These are phyloP conservation scores for Thalassiosira livingstoniorum DNA, from an alignment of 352 stramenopile species.

Conservation along the genomic window DNA sequence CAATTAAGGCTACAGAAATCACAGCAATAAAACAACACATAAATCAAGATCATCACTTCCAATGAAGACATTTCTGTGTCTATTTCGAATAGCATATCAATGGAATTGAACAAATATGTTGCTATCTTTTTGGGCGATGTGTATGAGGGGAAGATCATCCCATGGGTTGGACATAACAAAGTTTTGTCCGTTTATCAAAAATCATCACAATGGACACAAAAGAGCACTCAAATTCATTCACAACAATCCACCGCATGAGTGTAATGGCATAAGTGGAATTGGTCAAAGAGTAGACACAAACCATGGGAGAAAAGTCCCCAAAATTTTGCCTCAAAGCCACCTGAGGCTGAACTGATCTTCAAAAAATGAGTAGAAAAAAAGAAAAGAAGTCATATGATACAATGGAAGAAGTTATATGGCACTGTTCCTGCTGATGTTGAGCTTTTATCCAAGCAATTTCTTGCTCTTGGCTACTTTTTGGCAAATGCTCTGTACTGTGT, in stretches of 20 bases:
- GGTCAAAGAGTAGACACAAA: conserved; percentile 2
- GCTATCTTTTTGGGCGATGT: background rate
- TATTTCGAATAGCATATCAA: conserved; percentile 12
- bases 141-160: background rate
- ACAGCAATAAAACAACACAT: conserved; percentile 2
- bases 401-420: conserved; percentile 9
- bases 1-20: conserved; percentile 20
- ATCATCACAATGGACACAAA: background rate
- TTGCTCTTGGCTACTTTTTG: conserved; percentile 13
- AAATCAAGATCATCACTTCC: conserved; percentile 21
- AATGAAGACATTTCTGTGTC: background rate
- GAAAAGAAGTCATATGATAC: background rate
- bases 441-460: conserved; percentile 5
- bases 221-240: background rate
- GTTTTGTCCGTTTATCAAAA: background rate
- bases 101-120: conserved; percentile 1
- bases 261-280: background rate
- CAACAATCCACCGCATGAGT: conserved; percentile 5
- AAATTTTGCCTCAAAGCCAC: background rate
- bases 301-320: background rate
- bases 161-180: background rate
- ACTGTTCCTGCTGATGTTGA: background rate
- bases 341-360: background rate
- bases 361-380: background rate
- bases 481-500: conserved; percentile 9